These are phyloP conservation scores for Peniophora sp. DNA, from an alignment of 1,284 basidiomycete genomes.

Conservation along the genomic window DNA sequence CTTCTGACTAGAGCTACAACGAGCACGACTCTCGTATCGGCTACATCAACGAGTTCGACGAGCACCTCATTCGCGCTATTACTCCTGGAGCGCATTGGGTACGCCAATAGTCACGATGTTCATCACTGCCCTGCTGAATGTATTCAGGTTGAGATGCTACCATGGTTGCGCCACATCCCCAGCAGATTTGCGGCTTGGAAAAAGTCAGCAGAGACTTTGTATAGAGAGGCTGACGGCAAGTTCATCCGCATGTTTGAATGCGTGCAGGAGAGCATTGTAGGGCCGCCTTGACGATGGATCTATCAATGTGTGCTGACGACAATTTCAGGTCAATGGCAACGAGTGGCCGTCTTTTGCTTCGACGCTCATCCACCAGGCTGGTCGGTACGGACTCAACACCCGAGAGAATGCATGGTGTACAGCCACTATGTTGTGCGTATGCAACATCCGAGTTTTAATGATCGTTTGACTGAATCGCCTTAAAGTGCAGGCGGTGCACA, in stretches of 20 bases:
- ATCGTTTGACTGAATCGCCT: background rate
- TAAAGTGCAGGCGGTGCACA: conserved; percentile 12
- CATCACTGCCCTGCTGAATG: too few relatives aligned
- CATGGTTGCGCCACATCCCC: background rate
- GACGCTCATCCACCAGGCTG: conserved; percentile 9
- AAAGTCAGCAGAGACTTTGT: conserved; percentile 9
- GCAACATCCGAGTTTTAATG: background rate
- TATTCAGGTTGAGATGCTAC: background rate
- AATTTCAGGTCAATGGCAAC: conserved; percentile 9
- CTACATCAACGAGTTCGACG: conserved; percentile 8
- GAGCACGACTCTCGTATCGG: conserved; percentile 3
- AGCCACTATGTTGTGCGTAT: conserved; percentile 13
- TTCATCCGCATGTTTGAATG: conserved; percentile 10
- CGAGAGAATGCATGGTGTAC: conserved; percentile 13
- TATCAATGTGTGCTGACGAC: background rate
- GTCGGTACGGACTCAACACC: conserved; percentile 8
- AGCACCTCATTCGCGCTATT: conserved; percentile 2
- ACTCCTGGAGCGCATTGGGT: too few relatives aligned
- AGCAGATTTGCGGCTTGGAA: conserved; percentile 13
- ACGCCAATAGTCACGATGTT: too few relatives aligned
- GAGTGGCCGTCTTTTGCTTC: conserved; percentile 9
- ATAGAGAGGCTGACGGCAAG: conserved; percentile 10
- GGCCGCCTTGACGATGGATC: background rate
- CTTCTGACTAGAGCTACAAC: too few relatives aligned
- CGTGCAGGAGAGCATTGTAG: conserved; percentile 10